These are phyloP conservation scores for Leccinum incarnatum DNA, from an alignment of 768 basidiomycete genomes.

Conservation along the genomic window DNA sequence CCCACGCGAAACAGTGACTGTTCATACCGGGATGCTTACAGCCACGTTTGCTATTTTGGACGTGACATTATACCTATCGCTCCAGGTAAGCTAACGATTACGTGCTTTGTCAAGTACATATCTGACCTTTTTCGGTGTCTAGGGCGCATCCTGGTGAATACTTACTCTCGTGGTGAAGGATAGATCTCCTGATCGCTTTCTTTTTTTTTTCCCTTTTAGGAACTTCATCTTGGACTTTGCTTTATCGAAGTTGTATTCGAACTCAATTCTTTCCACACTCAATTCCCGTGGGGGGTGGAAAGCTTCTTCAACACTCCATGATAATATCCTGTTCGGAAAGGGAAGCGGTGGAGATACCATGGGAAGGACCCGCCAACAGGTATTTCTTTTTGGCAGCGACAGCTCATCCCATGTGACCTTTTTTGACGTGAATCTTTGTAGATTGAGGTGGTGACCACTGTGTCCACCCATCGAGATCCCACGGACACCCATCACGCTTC, in stretches of 20 bases:
- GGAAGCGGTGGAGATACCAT: not conserved
- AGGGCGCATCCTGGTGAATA: conserved; percentile 18
- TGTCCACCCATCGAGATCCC: not conserved
- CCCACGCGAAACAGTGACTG: conserved; percentile 18
- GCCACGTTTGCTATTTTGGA: conserved; percentile 17
- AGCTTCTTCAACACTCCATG: not conserved
- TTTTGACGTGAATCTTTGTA: not conserved
- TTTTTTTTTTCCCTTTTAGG: not conserved
- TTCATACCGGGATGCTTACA: conserved; percentile 30
- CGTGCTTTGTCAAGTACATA: not conserved
- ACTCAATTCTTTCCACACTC: conserved; percentile 20
- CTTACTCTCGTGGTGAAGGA: not conserved
- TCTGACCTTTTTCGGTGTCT: conserved; percentile 1
- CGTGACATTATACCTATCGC: conserved; percentile 19
- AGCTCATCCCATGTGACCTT: not conserved
- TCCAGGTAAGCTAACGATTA: conserved; percentile 7
- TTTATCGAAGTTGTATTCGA: conserved; percentile 28
- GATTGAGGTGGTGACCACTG: not conserved
- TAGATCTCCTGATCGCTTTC: not conserved
- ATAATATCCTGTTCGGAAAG: conserved; percentile 10
- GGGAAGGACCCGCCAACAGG: conserved; percentile 1
- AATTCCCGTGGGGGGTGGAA: conserved; percentile 26
- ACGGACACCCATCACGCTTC: not conserved
- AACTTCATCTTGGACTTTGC: conserved; percentile 24
- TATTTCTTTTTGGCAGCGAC: not conserved